phyloP scores from a whole-genome alignment of 768 basidiomycete genomes.

The Termitomyces sp. region DNA sequence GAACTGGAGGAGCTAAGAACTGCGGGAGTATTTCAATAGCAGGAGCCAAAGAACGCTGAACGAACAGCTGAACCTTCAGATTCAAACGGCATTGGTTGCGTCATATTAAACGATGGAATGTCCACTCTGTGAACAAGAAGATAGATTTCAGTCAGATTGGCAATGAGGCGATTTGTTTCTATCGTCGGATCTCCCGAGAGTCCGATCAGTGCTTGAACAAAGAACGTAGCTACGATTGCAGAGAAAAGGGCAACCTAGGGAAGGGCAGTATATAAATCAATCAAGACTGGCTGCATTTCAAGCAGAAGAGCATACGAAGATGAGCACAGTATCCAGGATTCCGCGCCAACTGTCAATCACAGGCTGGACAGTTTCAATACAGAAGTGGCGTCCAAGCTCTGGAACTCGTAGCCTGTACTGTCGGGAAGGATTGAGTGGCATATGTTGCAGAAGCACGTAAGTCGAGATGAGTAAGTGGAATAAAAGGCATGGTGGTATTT shows the following conservation, averaged over 20 bases:
- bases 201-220: constrained; percentile 11
- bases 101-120: background rate
- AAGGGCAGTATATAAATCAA: too few species aligned
- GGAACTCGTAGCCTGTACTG: constrained; percentile 8
- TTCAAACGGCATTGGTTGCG: constrained; percentile 1
- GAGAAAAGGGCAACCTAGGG: constrained; percentile 17
- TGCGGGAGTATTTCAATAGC: constrained; percentile 10
- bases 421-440: background rate
- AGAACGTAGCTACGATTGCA: constrained; percentile 15
- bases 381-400: constrained; percentile 15
- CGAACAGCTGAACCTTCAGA: constrained; percentile 8
- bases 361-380: constrained; percentile 9
- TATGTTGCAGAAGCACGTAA: background rate
- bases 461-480: background rate
- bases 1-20: constrained; percentile 9
- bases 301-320: constrained; percentile 7
- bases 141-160: constrained; percentile 12
- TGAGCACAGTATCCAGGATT: constrained; percentile 12
- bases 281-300: background rate
- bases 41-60: constrained; percentile 10
- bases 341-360: constrained; percentile 12
- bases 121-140: background rate
- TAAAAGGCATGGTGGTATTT: background rate
- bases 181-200: constrained; percentile 7
- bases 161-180: constrained; percentile 13